Evolutionary conservation across 2,329 filamentous ascomycete species (phyloP).

Genomic region (Fusarium camptoceras): DNA sequence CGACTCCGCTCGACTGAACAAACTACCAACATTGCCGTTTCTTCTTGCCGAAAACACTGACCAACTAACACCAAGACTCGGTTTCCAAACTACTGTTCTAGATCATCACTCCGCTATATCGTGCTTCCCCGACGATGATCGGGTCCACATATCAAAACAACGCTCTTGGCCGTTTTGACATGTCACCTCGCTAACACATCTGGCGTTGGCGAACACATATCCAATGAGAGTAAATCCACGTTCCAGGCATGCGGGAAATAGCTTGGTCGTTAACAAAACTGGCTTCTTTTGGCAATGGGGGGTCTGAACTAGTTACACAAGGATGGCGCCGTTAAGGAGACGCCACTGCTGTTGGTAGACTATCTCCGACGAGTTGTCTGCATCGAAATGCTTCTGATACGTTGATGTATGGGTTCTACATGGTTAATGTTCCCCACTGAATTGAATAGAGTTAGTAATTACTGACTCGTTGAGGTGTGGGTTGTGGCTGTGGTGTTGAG

Average conservation of each 20-base stretch:
- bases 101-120: not conserved
- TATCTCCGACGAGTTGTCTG: constrained; percentile 11
- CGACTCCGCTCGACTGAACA: not conserved
- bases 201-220: not conserved
- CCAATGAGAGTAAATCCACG: not conserved
- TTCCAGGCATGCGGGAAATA: not conserved
- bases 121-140: not conserved
- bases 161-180: not conserved
- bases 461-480: not conserved
- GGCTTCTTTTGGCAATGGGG: not conserved
- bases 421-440: not conserved
- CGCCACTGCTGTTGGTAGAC: constrained; percentile 13
- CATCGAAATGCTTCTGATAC: not conserved
- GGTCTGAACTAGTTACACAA: not conserved
- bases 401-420: not conserved
- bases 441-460: not conserved
- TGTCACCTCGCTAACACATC: not conserved
- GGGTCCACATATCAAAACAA: not conserved
- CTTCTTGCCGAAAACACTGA: not conserved
- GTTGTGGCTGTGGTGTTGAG: not conserved
- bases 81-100: not conserved
- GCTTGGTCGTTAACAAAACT: not conserved
- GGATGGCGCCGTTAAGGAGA: constrained; percentile 3
- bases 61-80: not conserved
- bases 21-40: not conserved